These are phyloP conservation scores for Chrysoporthe puriensis DNA, from an alignment of 2,329 filamentous ascomycete genomes.

Conservation along the genomic window DNA sequence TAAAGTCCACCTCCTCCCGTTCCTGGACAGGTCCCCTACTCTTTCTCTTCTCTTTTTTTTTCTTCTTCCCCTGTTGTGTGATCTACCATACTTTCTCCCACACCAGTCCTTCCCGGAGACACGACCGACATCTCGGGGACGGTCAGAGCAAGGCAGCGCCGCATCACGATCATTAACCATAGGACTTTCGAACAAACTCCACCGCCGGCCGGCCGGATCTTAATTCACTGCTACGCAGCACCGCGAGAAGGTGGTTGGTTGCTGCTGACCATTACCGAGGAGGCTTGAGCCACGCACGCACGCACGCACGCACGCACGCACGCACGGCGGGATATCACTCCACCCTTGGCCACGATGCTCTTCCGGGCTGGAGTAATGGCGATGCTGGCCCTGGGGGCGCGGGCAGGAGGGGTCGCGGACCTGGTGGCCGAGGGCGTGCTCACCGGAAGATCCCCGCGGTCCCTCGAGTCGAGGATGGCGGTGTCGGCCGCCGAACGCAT, in stretches of 20 bases:
- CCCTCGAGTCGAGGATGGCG: constrained; percentile 38
- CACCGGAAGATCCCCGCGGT: constrained; percentile 31
- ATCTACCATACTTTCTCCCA: constrained; percentile 13
- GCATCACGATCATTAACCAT: neutral
- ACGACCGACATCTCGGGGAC: neutral
- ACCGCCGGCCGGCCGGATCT: constrained; percentile 28
- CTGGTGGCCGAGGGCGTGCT: constrained; percentile 34
- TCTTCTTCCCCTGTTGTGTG: neutral
- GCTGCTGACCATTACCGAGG: neutral
- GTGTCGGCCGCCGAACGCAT: constrained; percentile 33
- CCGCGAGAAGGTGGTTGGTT: constrained; percentile 7
- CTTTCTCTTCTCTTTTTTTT: neutral
- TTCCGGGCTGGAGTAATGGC: constrained; percentile 41
- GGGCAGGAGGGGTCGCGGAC: constrained; percentile 39
- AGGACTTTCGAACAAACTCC: neutral
- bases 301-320: neutral
- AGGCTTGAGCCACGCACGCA: neutral
- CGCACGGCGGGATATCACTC: constrained; percentile 2
- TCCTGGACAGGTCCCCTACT: constrained; percentile 26
- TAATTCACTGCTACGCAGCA: constrained; percentile 3
- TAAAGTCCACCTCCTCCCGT: constrained; percentile 10
- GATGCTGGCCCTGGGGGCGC: constrained; percentile 42
- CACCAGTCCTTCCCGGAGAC: constrained; percentile 10
- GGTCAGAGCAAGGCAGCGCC: constrained; percentile 24
- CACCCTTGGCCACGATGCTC: constrained; percentile 39